Evolutionary conservation across 352 stramenopile genomes (phyloP).

Genomic region (Detonula confervacea): DNA sequence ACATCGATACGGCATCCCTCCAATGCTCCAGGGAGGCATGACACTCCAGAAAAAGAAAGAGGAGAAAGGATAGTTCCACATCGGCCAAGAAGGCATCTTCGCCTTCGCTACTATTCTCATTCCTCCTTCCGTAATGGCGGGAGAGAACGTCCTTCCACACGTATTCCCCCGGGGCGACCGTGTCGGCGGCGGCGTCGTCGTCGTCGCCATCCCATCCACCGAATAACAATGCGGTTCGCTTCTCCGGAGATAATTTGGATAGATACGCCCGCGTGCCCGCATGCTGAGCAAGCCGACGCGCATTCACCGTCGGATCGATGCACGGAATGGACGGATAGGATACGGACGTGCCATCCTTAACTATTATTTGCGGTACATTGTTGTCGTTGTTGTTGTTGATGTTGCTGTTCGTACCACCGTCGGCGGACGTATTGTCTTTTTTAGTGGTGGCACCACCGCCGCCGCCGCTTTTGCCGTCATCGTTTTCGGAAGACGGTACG

Average conservation of each 20-base stretch:
- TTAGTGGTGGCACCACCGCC: slow-evolving; percentile 11
- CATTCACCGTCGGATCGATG: slow-evolving; percentile 46
- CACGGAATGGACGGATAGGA: slow-evolving; percentile 73
- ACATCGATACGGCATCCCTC: slow-evolving; percentile 87
- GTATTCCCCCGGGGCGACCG: slow-evolving; percentile 25
- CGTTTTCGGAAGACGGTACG: slow-evolving; percentile 62
- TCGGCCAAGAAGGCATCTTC: slow-evolving; percentile 88
- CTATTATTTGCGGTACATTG: too few relatives aligned
- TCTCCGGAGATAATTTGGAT: slow-evolving; percentile 40
- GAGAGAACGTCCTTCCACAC: slow-evolving; percentile 60
- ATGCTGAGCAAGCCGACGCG: slow-evolving; percentile 52
- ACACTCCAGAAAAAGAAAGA: slow-evolving; percentile 94
- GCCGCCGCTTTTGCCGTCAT: too few relatives aligned
- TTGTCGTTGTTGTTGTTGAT: too few relatives aligned
- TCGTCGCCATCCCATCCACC: too few relatives aligned
- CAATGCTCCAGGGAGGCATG: slow-evolving; percentile 92
- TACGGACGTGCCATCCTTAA: slow-evolving; percentile 65
- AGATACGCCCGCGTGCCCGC: slow-evolving; percentile 67
- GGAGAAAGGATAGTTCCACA: slow-evolving; percentile 91
- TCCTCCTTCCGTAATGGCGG: slow-evolving; percentile 66
- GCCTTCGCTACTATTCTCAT: background rate
- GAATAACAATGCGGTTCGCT: slow-evolving; percentile 65
- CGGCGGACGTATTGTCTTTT: too few relatives aligned
- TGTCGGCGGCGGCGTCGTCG: too few relatives aligned
- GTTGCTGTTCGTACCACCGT: too few relatives aligned